These are phyloP conservation scores for Lactarius trivialis DNA, from an alignment of 768 basidiomycete genomes.

Conservation along the genomic window DNA sequence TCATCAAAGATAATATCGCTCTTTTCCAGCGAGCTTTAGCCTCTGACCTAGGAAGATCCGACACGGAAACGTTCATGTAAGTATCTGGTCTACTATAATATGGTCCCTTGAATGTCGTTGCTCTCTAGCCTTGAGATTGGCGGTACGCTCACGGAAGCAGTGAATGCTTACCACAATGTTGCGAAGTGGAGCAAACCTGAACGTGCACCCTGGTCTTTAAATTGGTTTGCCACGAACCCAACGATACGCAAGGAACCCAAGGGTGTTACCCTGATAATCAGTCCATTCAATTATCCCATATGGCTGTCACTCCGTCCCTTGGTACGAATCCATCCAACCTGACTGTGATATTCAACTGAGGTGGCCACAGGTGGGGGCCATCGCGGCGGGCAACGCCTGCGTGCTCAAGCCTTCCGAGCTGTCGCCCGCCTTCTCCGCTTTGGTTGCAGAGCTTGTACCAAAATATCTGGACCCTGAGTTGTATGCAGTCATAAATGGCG, in stretches of 20 bases:
- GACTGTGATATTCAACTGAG: neutral
- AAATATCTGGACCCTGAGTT: constrained; percentile 33
- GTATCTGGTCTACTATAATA: constrained; percentile 16
- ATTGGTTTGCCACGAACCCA: constrained; percentile 54
- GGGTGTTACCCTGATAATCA: constrained; percentile 62
- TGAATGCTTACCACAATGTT: constrained; percentile 52
- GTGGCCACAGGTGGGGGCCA: constrained; percentile 29
- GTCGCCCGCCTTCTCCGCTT: constrained; percentile 26
- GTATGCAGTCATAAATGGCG: constrained; percentile 32
- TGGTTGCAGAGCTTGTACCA: constrained; percentile 27
- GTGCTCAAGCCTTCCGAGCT: constrained; percentile 35
- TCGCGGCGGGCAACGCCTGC: constrained; percentile 34
- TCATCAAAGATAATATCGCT: constrained; percentile 64
- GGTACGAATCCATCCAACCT: constrained; percentile 31
- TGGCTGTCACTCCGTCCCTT: constrained; percentile 47
- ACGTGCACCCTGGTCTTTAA: constrained; percentile 47
- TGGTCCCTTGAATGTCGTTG: neutral
- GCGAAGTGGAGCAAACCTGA: constrained; percentile 71
- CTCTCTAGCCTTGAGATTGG: constrained; percentile 54
- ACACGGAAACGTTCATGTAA: constrained; percentile 50
- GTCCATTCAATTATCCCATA: constrained; percentile 72
- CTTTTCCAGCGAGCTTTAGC: constrained; percentile 53
- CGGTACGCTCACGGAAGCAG: constrained; percentile 45
- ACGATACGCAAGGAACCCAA: constrained; percentile 70
- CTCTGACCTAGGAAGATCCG: constrained; percentile 58